Conservation (phyloP, 257 asterid species). For the Solanum sitiens region DNA sequence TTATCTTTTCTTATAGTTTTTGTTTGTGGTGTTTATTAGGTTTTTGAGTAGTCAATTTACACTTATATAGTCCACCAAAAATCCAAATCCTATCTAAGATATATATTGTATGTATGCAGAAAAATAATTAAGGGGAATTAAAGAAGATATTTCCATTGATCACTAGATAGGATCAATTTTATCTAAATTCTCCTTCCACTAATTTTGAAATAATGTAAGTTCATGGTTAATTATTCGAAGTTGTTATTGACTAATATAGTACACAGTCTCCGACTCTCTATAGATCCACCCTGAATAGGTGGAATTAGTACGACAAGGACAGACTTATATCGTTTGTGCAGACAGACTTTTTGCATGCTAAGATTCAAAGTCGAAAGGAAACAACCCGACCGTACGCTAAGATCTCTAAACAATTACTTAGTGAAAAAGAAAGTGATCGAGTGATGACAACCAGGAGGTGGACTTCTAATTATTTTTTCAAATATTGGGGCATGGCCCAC, state of each 20-base stretch:
- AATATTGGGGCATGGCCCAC: background rate
- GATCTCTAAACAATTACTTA: too few species aligned
- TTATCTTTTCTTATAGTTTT: background rate
- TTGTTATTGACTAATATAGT: background rate
- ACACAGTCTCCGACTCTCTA: background rate
- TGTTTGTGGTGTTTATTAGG: background rate
- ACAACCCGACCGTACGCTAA: too few species aligned
- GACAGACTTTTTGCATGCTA: too few species aligned
- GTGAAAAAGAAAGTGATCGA: too few species aligned
- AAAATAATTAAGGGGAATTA: background rate
- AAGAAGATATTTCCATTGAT: background rate
- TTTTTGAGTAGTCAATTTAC: background rate
- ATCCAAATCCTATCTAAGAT: background rate
- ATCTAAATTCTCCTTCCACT: background rate
- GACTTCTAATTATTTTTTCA: too few species aligned
- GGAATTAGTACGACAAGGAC: accelerated
- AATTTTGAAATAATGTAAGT: background rate
- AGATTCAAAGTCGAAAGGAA: too few species aligned
- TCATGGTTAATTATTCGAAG: background rate
- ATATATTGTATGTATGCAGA: background rate
- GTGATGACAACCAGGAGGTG: accelerated
- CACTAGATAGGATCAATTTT: background rate
- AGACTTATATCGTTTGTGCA: too few species aligned
- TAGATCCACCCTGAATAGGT: too few species aligned
- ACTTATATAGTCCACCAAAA: background rate